Evolutionary conservation across 148 eudicot species (phyloP), one percentile per base, ranked within the genome.

Genomic region (Rhododendron vialii): DNA sequence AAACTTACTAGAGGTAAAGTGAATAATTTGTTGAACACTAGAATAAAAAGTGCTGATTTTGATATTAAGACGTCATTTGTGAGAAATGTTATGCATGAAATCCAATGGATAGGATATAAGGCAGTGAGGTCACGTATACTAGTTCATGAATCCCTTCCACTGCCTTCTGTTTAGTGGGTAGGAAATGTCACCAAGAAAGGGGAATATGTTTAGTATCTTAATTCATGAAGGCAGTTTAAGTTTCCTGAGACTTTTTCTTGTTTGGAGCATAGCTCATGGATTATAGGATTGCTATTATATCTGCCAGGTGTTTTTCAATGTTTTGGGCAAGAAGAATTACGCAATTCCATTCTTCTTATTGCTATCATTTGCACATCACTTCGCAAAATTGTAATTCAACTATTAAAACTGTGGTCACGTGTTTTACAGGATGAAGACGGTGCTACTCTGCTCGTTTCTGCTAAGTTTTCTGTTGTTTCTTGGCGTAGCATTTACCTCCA

Each of bases 361-460:
- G 67, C 55, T 85, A 26, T 63, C 33, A 1, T 61, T 69, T 12
- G 7, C 12, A 12, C 11, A 69, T 69, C 18, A 12, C 35, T 80
- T 59, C 18, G 3, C 80, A 15, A 4, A 61, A 11, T 82, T 59
- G 13, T 36, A 28, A 26, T 74, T 82, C 20, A 71, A 41, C 22
- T n/a, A 17, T 65, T 74, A n/a, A 20, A 77, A 4, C 48, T 18
- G 15, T 61, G 80, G 30, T 33, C 69, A 61, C 53, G 81, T 53
- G 81, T 61, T 75, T 85, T 59, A 55, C 90, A 96, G 99, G 98
- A 96, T 86, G 91, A 95, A 28, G 99, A 96, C 87, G 99, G 99
- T 82, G 99, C 98, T 69, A 96, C 99, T 50, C 87, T 96, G 86
- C 74, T 95, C 55, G 99, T 96, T 76, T 91, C 98, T 87, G 98